phyloP scores from a whole-genome alignment of 352 stramenopile species.

The Phytophthora chlamydospora region DNA sequence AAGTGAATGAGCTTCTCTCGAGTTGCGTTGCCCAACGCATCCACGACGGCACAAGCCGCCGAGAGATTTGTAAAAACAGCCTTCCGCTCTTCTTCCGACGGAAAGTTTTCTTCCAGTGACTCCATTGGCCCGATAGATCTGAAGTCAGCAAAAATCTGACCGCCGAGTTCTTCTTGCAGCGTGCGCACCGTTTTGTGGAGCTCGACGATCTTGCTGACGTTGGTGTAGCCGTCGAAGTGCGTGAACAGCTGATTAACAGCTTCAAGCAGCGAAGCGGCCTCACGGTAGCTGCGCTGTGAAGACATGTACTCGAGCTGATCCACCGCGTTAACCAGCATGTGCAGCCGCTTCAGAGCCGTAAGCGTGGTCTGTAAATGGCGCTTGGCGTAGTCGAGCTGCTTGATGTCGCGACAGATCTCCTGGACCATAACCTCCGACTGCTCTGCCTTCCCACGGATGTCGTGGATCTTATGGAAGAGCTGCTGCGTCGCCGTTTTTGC shows the following conservation, averaged over 20 bases:
- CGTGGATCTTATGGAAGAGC: constrained; percentile 92
- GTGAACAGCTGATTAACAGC: constrained; percentile 95
- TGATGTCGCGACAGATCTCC: constrained; percentile 99
- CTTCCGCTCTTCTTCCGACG: constrained; percentile 64
- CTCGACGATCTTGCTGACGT: constrained; percentile 93
- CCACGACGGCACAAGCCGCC: constrained; percentile 66
- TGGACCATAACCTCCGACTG: constrained; percentile 97
- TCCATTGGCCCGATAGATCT: constrained; percentile 80
- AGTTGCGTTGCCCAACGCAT: constrained; percentile 71
- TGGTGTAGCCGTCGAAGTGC: constrained; percentile 96
- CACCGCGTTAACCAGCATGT: constrained; percentile 98
- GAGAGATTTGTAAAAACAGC: constrained; percentile 77
- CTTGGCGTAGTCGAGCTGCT: constrained; percentile 98
- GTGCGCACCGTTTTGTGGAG: constrained; percentile 91
- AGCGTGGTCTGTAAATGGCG: constrained; percentile 95
- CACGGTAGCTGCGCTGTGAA: constrained; percentile 91
- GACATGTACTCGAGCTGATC: constrained; percentile 90
- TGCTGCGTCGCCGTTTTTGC: constrained; percentile 87
- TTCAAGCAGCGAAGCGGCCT: constrained; percentile 96
- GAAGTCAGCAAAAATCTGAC: constrained; percentile 92
- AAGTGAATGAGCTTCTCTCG: constrained; percentile 73
- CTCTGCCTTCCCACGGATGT: constrained; percentile 94
- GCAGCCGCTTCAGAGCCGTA: constrained; percentile 95
- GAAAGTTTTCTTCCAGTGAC: constrained; percentile 75
- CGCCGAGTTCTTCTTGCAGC: constrained; percentile 89